A percentile compares a stretch with the other conserved stretches of the same genome.
Evolutionary conservation across 2,329 filamentous ascomycete genomes (phyloP).

Genomic region (Elsinoe arachidis): DNA sequence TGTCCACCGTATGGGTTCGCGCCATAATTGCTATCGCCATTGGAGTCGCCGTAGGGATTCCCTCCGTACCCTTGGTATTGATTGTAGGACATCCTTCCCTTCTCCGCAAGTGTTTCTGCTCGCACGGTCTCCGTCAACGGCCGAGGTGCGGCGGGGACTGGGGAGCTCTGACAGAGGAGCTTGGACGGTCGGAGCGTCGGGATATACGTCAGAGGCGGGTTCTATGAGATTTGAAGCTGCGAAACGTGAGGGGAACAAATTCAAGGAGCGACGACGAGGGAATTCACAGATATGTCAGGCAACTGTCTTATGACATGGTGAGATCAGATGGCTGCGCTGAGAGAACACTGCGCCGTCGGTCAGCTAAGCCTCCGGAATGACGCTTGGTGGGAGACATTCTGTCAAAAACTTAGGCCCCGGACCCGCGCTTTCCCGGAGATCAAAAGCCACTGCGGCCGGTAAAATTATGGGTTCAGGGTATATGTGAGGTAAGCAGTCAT

Average conservation of each 20-base stretch:
- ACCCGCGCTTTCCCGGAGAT: too few relatives aligned
- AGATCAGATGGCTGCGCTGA: neutral
- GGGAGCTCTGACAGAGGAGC: neutral
- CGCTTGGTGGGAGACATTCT: neutral
- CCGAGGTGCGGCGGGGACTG: neutral
- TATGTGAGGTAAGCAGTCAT: neutral
- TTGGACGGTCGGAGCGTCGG: neutral
- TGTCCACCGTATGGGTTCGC: constrained; percentile 31
- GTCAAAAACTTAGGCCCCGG: too few relatives aligned
- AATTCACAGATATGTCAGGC: neutral
- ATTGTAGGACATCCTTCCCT: constrained; percentile 47
- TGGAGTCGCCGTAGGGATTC: constrained; percentile 58
- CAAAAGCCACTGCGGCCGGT: neutral
- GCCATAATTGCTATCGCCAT: constrained; percentile 36
- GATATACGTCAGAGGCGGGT: neutral
- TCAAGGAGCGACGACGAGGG: neutral
- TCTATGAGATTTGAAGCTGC: neutral
- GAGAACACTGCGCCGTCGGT: too few relatives aligned
- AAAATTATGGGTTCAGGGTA: neutral
- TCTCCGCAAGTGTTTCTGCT: neutral
- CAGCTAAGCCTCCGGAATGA: neutral
- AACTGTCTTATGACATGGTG: neutral
- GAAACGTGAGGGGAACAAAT: neutral
- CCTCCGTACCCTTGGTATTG: constrained; percentile 50
- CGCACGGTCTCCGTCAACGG: neutral